phyloP scores from a whole-genome alignment of 2,329 filamentous ascomycete genomes.

The Colletotrichum sp. region DNA sequence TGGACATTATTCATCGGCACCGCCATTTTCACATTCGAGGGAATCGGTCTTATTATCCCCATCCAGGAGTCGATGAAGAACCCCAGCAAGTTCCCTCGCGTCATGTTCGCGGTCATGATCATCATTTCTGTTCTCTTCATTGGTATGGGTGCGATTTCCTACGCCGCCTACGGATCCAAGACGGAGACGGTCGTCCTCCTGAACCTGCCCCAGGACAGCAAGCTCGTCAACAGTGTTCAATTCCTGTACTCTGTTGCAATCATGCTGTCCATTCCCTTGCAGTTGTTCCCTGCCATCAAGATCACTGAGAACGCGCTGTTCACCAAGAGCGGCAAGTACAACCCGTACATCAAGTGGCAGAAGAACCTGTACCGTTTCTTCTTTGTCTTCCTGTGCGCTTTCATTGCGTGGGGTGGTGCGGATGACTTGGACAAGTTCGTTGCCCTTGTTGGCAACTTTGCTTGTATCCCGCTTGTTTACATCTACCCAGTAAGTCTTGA shows the following conservation, averaged over 20 bases:
- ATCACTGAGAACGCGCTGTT: conserved; percentile 96
- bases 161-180: conserved; percentile 92
- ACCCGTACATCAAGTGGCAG: conserved; percentile 99
- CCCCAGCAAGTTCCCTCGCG: conserved; percentile 86
- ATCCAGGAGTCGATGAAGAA: conserved; percentile 83
- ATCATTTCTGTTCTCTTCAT: conserved; percentile 92
- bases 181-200: conserved; percentile 97
- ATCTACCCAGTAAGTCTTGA: conserved; percentile 85
- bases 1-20: conserved; percentile 99
- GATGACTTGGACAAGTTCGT: conserved; percentile 87
- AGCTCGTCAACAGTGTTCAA: conserved; percentile 93
- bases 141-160: conserved; percentile 89
- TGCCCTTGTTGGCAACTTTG: conserved; percentile 73
- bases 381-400: conserved; percentile 83
- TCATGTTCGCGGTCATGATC: conserved; percentile 90
- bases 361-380: conserved; percentile 98
- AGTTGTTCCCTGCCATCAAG: conserved; percentile 96
- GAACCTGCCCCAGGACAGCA: conserved; percentile 94
- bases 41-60: conserved; percentile 76
- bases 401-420: conserved; percentile 90
- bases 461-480: conserved; percentile 77
- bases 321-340: conserved; percentile 94
- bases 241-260: conserved; percentile 99
- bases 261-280: conserved; percentile 89
- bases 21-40: conserved; percentile 87